Percentiles rank a stretch among this genome's conserved stretches.
phyloP scores from a whole-genome alignment of 192 early-diverging fungal genomes.

The Coemansia sp. region DNA sequence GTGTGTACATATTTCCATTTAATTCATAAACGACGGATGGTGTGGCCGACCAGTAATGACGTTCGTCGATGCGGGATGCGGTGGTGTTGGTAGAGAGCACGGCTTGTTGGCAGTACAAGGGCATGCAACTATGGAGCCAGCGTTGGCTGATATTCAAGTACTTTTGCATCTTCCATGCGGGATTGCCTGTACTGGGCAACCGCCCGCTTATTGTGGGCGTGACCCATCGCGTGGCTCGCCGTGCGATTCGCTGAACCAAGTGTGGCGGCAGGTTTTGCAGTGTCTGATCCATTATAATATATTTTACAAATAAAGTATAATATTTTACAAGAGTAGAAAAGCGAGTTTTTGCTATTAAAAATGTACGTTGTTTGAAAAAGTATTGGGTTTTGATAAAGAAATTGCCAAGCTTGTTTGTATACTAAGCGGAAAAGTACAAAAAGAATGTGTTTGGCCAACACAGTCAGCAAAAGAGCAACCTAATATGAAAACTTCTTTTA shows the following conservation, averaged over 20 bases:
- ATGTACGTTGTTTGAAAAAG: neutral
- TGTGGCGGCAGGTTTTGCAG: constrained; percentile 22
- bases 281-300: constrained; percentile 1
- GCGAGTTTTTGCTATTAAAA: neutral
- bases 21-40: neutral
- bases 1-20: constrained; percentile 9
- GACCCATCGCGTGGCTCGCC: constrained; percentile 15
- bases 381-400: neutral
- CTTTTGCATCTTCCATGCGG: constrained; percentile 27
- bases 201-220: constrained; percentile 1
- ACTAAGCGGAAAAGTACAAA: neutral
- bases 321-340: neutral
- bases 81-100: constrained; percentile 5
- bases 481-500: neutral
- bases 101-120: constrained; percentile 24
- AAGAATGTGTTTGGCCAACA: neutral
- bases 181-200: constrained; percentile 17
- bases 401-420: neutral
- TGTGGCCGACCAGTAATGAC: constrained; percentile 17
- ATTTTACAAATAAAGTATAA: neutral
- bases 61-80: constrained; percentile 3
- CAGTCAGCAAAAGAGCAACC: too few relatives aligned
- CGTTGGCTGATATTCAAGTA: constrained; percentile 21
- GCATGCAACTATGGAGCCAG: constrained; percentile 20
- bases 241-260: constrained; percentile 15